Base-by-base conservation (phyloP, 768 basidiomycete genomes). In the Cystoderma amianthinum region DNA sequence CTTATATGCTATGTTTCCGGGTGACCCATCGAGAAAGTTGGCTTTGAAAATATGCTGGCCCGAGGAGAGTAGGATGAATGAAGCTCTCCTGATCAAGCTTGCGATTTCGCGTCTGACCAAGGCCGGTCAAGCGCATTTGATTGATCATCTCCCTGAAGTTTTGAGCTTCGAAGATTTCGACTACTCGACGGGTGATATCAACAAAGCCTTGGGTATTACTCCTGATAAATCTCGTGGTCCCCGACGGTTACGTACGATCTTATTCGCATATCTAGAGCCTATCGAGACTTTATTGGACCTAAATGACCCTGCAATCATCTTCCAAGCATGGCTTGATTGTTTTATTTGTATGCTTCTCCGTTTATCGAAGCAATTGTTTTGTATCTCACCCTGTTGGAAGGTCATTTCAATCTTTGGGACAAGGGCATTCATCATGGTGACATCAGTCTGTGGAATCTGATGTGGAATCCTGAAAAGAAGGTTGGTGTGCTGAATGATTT, bases 401-500 rank as follows among this genome's bases (percentile, higher is more conserved):
- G 51, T 40, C 50, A 60, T 42, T 47, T 40, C 35, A 12, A 42
- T 19, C 47, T 55, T 24, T 56, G 54, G 49, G 25, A 19, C n/a
- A 25, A 12, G 4, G 49, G 49, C 13, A 39, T 60, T n/a, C 16
- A 42, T 18, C 58, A 60, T 19, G 30, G 46, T 4, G 60, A 60
- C 22, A 50, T 58, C 42, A 60, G 51, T 44, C 33, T 46, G 5
- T 36, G 33, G 4, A 60, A 60, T 43, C 37, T 55, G 5, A 56
- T 54, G 59, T 48, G 40, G 17, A 35, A 49, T 38, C 28, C 38
- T n/a, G 35, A 39, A 11, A 40, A 20, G 19, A 9, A 41, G 32
- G 23, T 38, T 7, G 55, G 54, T 2, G 35, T 61, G 10, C 39
- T 62, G 16, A 52, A 46, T 9, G 54, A 59, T 41, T 58, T 43